A percentile compares a stretch with the other conserved stretches of the same genome.
Evolutionary conservation across 2,329 filamentous ascomycete genomes (phyloP).

Genomic region (Diaporthe citri): DNA sequence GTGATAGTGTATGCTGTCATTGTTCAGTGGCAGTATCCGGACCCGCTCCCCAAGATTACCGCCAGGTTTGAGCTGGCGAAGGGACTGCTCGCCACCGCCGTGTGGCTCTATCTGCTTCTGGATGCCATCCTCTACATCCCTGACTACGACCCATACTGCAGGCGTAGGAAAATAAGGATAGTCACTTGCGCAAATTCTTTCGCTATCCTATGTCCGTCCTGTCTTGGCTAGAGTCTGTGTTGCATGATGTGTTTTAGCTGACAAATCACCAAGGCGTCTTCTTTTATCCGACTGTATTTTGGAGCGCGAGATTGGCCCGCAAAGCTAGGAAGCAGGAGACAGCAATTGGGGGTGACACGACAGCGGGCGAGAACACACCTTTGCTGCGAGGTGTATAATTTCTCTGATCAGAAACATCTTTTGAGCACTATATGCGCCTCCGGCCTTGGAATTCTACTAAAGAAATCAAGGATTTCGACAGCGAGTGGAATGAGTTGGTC

Average conservation of each 20-base stretch:
- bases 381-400: not conserved
- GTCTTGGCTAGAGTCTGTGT: not conserved
- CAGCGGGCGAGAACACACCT: not conserved
- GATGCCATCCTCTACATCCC: not conserved
- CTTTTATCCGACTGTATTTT: slow-evolving; percentile 8
- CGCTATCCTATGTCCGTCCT: not conserved
- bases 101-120: not conserved
- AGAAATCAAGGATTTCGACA: not conserved
- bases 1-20: not conserved
- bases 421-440: not conserved
- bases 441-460: not conserved
- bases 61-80: not conserved
- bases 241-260: not conserved
- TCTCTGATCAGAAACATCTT: not conserved
- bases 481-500: not conserved
- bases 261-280: not conserved
- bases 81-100: not conserved
- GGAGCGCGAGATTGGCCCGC: not conserved
- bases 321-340: not conserved
- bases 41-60: not conserved
- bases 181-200: not conserved
- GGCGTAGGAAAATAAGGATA: not conserved
- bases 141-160: not conserved
- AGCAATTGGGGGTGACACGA: not conserved
- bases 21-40: not conserved